phyloP scores from a whole-genome alignment of 2,329 filamentous ascomycete species.

The Dryadomyces quercus-mongolicae region DNA sequence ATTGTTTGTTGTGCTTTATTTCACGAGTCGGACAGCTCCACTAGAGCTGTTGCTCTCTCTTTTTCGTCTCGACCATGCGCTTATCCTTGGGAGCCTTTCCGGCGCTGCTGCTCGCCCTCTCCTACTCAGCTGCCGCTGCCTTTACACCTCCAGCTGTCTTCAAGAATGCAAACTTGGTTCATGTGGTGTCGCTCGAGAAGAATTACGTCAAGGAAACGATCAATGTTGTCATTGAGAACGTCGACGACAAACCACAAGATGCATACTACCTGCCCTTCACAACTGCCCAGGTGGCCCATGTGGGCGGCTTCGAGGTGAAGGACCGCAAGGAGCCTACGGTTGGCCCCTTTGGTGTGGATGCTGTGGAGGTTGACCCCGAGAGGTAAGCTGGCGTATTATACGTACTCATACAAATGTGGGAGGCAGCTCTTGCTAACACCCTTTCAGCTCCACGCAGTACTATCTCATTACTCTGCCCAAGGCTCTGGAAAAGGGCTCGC shows the following conservation, averaged over 20 bases:
- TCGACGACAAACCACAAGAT: slow-evolving; percentile 63
- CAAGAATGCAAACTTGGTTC: slow-evolving; percentile 85
- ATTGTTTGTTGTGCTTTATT: neutral
- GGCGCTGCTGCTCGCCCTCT: slow-evolving; percentile 46
- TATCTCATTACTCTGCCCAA: slow-evolving; percentile 70
- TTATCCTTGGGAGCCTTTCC: slow-evolving; percentile 36
- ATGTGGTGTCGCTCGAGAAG: slow-evolving; percentile 86
- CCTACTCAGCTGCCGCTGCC: slow-evolving; percentile 30
- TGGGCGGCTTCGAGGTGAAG: slow-evolving; percentile 83
- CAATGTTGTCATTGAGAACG: slow-evolving; percentile 91
- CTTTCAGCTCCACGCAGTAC: slow-evolving; percentile 43
- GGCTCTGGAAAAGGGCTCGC: slow-evolving; percentile 61
- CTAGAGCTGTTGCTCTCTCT: neutral
- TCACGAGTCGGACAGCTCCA: slow-evolving; percentile 13
- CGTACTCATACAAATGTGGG: too few relatives aligned
- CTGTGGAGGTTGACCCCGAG: slow-evolving; percentile 50
- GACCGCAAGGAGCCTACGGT: slow-evolving; percentile 71
- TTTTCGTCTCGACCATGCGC: slow-evolving; percentile 27
- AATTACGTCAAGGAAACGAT: slow-evolving; percentile 79
- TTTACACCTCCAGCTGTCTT: slow-evolving; percentile 78
- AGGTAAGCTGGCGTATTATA: slow-evolving; percentile 31
- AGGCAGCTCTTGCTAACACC: neutral
- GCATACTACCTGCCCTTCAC: slow-evolving; percentile 91
- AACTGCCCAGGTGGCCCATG: slow-evolving; percentile 56
- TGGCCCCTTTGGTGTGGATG: slow-evolving; percentile 56